A percentile compares a stretch with the other conserved stretches of the same genome.
These are phyloP conservation scores for Fistulinella prunicolor DNA, from an alignment of 768 basidiomycete genomes.

Conservation along the genomic window DNA sequence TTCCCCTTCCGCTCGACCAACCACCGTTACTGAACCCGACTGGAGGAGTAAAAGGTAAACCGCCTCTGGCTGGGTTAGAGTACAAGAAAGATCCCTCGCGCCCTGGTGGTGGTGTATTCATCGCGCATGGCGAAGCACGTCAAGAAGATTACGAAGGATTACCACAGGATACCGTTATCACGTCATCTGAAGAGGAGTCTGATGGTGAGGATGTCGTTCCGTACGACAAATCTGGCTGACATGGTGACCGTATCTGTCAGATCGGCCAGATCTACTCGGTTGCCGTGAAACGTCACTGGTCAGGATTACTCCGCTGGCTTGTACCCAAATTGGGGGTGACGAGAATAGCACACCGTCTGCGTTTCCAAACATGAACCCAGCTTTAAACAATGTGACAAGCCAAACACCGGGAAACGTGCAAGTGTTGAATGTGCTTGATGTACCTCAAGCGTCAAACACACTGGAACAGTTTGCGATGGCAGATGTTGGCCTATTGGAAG, in stretches of 20 bases:
- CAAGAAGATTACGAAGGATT: conserved; percentile 51
- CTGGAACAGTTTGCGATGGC: conserved; percentile 65
- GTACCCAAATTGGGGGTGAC: conserved; percentile 29
- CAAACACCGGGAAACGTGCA: conserved; percentile 54
- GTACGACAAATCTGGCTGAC: conserved; percentile 8
- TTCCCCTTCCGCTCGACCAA: conserved; percentile 50
- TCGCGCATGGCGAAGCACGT: conserved; percentile 53
- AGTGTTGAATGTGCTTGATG: conserved; percentile 74
- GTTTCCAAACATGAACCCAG: conserved; percentile 69
- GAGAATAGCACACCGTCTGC: conserved; percentile 21
- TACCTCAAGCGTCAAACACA: conserved; percentile 49
- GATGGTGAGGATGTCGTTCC: conserved; percentile 46
- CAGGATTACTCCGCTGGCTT: conserved; percentile 49
- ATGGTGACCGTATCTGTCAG: conserved; percentile 5
- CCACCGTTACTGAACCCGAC: conserved; percentile 75
- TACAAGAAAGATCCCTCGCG: conserved; percentile 78
- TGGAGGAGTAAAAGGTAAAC: conserved; percentile 60
- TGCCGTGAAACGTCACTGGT: conserved; percentile 44
- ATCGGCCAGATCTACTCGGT: conserved; percentile 13
- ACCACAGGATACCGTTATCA: conserved; percentile 54
- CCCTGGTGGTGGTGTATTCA: conserved; percentile 85
- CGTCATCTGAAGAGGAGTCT: conserved; percentile 42
- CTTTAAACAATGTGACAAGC: conserved; percentile 51
- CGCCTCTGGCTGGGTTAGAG: conserved; percentile 51
- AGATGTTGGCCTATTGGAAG: conserved; percentile 70